phyloP scores from a whole-genome alignment of 2,329 filamentous ascomycete species.

The Epichloe bromicola region DNA sequence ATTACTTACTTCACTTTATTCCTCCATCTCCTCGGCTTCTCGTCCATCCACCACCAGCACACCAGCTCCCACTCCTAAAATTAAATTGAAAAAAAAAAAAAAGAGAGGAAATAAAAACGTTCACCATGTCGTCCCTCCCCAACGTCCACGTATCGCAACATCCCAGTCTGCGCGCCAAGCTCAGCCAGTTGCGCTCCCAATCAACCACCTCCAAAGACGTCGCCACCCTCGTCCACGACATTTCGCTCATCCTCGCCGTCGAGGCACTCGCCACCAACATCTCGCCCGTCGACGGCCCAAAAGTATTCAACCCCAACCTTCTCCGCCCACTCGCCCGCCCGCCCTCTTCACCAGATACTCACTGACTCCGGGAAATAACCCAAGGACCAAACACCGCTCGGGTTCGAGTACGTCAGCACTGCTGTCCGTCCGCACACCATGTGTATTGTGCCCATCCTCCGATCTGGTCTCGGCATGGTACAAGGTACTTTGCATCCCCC shows the following conservation, averaged over 20 bases:
- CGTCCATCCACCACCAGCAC: too few relatives aligned
- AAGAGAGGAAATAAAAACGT: too few relatives aligned
- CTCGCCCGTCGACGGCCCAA: conserved; percentile 42
- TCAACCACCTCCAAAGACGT: conserved; percentile 60
- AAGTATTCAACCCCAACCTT: conserved; percentile 33
- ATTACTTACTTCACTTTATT: too few relatives aligned
- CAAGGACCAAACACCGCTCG: conserved; percentile 67
- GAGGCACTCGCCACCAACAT: conserved; percentile 64
- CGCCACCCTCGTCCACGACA: conserved; percentile 73
- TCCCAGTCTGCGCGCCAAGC: conserved; percentile 76
- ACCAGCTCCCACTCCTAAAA: too few relatives aligned
- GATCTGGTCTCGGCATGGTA: conserved; percentile 83
- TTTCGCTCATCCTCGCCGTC: conserved; percentile 66
- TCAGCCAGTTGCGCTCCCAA: conserved; percentile 74
- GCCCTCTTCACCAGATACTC: neutral
- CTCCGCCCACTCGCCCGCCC: too few relatives aligned
- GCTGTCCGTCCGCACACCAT: conserved; percentile 52
- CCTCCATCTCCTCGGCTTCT: too few relatives aligned
- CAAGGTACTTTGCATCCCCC: conserved; percentile 40
- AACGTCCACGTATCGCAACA: conserved; percentile 72
- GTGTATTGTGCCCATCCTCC: conserved; percentile 81
- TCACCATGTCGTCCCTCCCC: conserved; percentile 30
- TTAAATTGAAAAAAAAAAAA: too few relatives aligned
- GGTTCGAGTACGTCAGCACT: conserved; percentile 58
- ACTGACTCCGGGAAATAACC: too few relatives aligned